Base-by-base conservation (phyloP, 148 eudicot species). In the Amaranthus cruentus region DNA sequence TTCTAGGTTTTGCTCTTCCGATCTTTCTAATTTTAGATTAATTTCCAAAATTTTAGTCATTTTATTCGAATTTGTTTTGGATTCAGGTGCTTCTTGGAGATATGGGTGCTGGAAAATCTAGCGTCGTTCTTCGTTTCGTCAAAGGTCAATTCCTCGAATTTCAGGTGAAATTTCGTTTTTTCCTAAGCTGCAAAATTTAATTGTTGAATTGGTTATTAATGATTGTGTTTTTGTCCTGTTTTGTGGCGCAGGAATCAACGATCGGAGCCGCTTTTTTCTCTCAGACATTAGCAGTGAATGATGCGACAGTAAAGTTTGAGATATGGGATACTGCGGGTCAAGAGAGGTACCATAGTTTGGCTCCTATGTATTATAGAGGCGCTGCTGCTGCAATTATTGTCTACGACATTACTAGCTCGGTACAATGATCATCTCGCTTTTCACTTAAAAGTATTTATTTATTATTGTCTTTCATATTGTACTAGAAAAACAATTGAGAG, bases 221-320 rank as follows among this genome's bases (percentile, higher is more conserved):
- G 76, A 62, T 13, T 70, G 70, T 43, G 62, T 62, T 74, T 11
- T 15, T 11, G 10, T 11, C 21, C 47, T n/a, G 42, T 4, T 7
- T 55, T 63, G 12, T 53, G 67, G n/a, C 51, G 59, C 48, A 94
- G 98, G 98, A 94, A 83, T 94, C 98, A 70, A 94, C 98, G 72
- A 94, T 94, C 63, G 98, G 98, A 76, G 98, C 98, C 0, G 98
- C 98, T 42, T 94, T 94, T 83, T 94, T 94, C 79, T 94, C 98
- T 10, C 97, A 91, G 75, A 89, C 98, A n/a, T 75, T 94, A 66
- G 88, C 98, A 10, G 97, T 89, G 73, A 88, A 89, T 66, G 96
- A 89, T 15, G 88, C 87, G 15, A 89, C 98, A 2, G 97, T 94
- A 70, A 94, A 94, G 72, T 91, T 94, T 69, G 98, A 94, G 95